phyloP scores from a whole-genome alignment of 2,329 filamentous ascomycete species.

The Ascochyta lentis region DNA sequence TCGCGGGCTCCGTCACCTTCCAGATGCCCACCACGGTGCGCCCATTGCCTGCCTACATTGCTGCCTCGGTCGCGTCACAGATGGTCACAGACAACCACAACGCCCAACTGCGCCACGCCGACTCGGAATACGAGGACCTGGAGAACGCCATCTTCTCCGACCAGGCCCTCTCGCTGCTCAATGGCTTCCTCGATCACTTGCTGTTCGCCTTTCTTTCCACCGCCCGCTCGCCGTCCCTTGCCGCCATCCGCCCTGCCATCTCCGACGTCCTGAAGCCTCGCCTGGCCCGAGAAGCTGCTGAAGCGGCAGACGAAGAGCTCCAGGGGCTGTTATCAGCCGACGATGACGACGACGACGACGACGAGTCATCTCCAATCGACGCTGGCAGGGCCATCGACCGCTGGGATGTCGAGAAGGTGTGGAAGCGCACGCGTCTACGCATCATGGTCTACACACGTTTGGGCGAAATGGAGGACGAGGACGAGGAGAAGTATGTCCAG shows the following conservation, averaged over 20 bases:
- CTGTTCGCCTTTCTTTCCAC: slow-evolving; percentile 87
- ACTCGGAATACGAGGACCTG: slow-evolving; percentile 64
- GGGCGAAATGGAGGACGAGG: slow-evolving; percentile 96
- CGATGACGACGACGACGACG: slow-evolving; percentile 51
- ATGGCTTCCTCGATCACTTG: slow-evolving; percentile 91
- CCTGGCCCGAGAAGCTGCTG: slow-evolving; percentile 82
- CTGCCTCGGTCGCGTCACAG: slow-evolving; percentile 84
- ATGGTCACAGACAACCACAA: slow-evolving; percentile 90
- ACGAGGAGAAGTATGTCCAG: slow-evolving; percentile 88
- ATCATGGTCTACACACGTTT: slow-evolving; percentile 99
- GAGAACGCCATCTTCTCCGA: slow-evolving; percentile 76
- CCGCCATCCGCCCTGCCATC: slow-evolving; percentile 79
- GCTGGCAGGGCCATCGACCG: slow-evolving; percentile 54
- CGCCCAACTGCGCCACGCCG: slow-evolving; percentile 70
- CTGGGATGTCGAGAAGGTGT: slow-evolving; percentile 91
- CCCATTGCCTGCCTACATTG: slow-evolving; percentile 86
- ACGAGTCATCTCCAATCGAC: slow-evolving; percentile 30
- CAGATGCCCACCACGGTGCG: slow-evolving; percentile 72
- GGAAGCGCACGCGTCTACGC: slow-evolving; percentile 89
- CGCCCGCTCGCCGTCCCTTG: slow-evolving; percentile 78
- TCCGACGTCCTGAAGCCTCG: slow-evolving; percentile 87
- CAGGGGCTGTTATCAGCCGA: slow-evolving; percentile 88
- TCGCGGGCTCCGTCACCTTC: slow-evolving; percentile 58
- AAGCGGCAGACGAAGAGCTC: slow-evolving; percentile 84
- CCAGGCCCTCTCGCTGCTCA: slow-evolving; percentile 78